Conservation (phyloP, 129 eudicot species). For the Arctium minus region DNA sequence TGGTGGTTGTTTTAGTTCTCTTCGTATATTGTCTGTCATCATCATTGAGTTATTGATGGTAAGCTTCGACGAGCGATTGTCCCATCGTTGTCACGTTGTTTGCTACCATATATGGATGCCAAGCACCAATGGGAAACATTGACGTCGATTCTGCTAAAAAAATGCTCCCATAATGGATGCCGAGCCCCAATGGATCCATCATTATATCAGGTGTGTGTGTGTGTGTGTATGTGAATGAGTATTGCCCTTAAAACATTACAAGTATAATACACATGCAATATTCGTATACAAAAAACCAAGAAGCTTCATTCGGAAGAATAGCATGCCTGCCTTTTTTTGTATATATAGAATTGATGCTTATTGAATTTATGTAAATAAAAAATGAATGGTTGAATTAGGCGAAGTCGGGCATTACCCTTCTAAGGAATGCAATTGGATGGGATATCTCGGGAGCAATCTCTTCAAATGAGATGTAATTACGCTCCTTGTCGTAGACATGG, state of each 20-base stretch:
- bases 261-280: not conserved
- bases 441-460: slow-evolving; percentile 73
- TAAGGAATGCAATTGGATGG: slow-evolving; percentile 68
- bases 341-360: not conserved
- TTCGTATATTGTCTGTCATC: no score
- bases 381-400: slow-evolving; percentile 37
- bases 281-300: not conserved
- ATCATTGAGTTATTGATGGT: no score
- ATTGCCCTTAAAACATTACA: not conserved
- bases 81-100: no score
- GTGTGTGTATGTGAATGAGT: no score
- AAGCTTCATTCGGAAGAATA: slow-evolving; percentile 15
- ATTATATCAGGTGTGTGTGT: no score
- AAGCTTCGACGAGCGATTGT: no score
- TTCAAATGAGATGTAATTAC: slow-evolving; percentile 73
- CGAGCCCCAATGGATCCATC: no score
- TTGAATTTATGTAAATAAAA: not conserved
- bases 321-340: not conserved
- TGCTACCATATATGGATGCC: no score
- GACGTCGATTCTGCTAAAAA: no score
- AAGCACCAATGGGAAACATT: no score
- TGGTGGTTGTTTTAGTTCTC: no score
- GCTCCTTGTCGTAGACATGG: slow-evolving; percentile 69
- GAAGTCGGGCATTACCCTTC: slow-evolving; percentile 74
- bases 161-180: no score